phyloP scores from a whole-genome alignment of 257 asterid genomes.

The Fraxinus pennsylvanica region DNA sequence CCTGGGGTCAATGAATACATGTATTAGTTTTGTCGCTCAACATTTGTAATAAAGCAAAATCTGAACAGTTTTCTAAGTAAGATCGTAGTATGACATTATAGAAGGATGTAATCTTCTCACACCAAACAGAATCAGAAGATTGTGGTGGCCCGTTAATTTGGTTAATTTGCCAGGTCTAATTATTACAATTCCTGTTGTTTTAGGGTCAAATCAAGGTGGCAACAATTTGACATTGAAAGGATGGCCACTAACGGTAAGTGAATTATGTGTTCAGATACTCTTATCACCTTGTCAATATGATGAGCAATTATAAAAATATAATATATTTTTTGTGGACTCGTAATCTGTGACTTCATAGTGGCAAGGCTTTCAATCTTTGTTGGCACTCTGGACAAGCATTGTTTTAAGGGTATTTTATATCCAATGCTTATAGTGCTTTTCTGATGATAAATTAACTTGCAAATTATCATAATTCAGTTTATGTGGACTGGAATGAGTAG shows the following conservation, averaged over 20 bases:
- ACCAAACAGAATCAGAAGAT: not conserved
- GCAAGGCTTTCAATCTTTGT: not conserved
- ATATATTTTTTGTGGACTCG: not conserved
- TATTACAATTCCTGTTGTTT: constrained; percentile 31
- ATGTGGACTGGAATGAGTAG: not conserved
- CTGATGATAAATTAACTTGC: not conserved
- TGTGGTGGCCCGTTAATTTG: not conserved
- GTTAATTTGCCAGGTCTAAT: constrained; percentile 15
- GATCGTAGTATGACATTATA: constrained; percentile 15
- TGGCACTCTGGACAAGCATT: not conserved
- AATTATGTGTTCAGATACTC: constrained; percentile 7
- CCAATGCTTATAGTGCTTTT: not conserved
- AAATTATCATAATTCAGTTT: not conserved
- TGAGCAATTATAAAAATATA: not conserved
- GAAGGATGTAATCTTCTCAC: constrained; percentile 10
- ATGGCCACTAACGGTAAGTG: constrained; percentile 97
- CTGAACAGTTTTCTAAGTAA: not conserved
- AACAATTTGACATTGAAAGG: constrained; percentile 96
- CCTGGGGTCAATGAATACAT: not conserved
- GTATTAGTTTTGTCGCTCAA: constrained; percentile 9
- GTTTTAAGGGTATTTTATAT: not conserved
- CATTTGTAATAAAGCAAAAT: constrained; percentile 9
- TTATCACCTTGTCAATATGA: not conserved
- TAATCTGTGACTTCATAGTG: not conserved
- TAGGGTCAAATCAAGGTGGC: constrained; percentile 95